Percentiles rank a stretch among this genome's conserved stretches.
Conservation (phyloP, 371 early-diverging fungal genomes). For the Pancytospora philotis region DNA sequence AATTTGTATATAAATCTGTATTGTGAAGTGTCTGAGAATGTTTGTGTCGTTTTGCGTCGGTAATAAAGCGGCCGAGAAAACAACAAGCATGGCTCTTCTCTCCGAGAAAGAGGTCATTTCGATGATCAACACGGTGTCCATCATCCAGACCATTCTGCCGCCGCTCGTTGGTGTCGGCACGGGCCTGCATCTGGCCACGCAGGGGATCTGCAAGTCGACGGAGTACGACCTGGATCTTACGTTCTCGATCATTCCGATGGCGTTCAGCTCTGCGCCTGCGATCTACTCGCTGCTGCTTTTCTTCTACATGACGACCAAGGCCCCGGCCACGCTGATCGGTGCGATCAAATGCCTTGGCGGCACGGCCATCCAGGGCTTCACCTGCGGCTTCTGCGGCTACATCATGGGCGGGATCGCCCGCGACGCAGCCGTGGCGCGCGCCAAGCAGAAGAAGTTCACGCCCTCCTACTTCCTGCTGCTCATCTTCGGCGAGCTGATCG, state of each 20-base stretch:
- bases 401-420: slow-evolving; percentile 53
- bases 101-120: too few relatives aligned
- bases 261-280: slow-evolving; percentile 55
- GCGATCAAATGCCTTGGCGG: slow-evolving; percentile 47
- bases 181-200: slow-evolving; percentile 47
- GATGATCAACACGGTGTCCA: slow-evolving; percentile 20
- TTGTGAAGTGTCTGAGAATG: too few relatives aligned
- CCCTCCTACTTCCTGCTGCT: slow-evolving; percentile 53
- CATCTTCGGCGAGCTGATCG: slow-evolving; percentile 59
- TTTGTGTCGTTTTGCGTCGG: too few relatives aligned
- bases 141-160: slow-evolving; percentile 40
- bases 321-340: slow-evolving; percentile 20
- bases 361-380: slow-evolving; percentile 49
- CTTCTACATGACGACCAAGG: slow-evolving; percentile 37
- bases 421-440: slow-evolving; percentile 53
- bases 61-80: too few relatives aligned
- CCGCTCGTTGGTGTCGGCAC: slow-evolving; percentile 54
- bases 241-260: slow-evolving; percentile 53
- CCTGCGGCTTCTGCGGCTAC: slow-evolving; percentile 48
- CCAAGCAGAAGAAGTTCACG: slow-evolving; percentile 58
- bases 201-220: slow-evolving; percentile 56
- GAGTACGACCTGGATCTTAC: slow-evolving; percentile 47
- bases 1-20: too few relatives aligned
- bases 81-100: too few relatives aligned
- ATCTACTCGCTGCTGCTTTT: slow-evolving; percentile 54